A percentile compares a stretch with the other conserved stretches of the same genome.
Conservation (phyloP, 2,329 filamentous ascomycete genomes). For the Microcera coccophila region DNA sequence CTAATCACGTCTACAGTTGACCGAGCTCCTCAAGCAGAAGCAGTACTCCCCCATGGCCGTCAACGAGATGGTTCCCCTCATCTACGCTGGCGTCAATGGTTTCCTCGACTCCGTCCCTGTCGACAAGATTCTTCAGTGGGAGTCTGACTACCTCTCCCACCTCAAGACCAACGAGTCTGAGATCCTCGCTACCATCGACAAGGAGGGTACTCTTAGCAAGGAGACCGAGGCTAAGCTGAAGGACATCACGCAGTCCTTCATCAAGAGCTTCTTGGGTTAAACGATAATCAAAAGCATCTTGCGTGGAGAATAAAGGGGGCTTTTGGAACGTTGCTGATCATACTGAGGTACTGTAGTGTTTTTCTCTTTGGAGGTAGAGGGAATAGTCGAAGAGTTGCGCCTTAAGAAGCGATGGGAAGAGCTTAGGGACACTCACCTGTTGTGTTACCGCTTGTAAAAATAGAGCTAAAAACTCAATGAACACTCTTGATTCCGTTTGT, state of each 20-base stretch:
- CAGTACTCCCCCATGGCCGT: conserved; percentile 98
- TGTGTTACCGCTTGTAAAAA: conserved; percentile 59
- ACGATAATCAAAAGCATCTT: conserved; percentile 29
- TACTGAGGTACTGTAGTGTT: too few species aligned
- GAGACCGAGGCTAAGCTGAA: conserved; percentile 80
- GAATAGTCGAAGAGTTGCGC: conserved; percentile 43
- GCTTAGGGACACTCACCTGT: conserved; percentile 43
- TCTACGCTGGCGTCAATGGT: conserved; percentile 99
- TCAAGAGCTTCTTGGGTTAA: conserved; percentile 81
- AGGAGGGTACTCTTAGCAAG: conserved; percentile 95
- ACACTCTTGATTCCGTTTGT: conserved; percentile 61
- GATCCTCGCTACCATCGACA: conserved; percentile 80
- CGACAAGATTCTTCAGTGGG: conserved; percentile 86
- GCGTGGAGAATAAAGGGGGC: conserved; percentile 30
- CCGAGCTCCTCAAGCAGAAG: conserved; percentile 99
- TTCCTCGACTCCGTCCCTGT: conserved; percentile 86
- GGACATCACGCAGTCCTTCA: conserved; percentile 75
- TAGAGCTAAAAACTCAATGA: conserved; percentile 59
- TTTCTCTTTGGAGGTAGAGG: conserved; percentile 46
- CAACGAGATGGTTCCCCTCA: conserved; percentile 99
- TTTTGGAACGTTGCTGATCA: too few species aligned
- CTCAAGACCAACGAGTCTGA: conserved; percentile 87
- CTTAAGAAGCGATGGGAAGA: conserved; percentile 46
- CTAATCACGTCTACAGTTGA: conserved; percentile 54
- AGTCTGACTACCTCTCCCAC: conserved; percentile 89